Percentiles rank a stretch among this genome's conserved stretches.
phyloP scores from a whole-genome alignment of 1,284 basidiomycete species.

The Jaminaea rosea region DNA sequence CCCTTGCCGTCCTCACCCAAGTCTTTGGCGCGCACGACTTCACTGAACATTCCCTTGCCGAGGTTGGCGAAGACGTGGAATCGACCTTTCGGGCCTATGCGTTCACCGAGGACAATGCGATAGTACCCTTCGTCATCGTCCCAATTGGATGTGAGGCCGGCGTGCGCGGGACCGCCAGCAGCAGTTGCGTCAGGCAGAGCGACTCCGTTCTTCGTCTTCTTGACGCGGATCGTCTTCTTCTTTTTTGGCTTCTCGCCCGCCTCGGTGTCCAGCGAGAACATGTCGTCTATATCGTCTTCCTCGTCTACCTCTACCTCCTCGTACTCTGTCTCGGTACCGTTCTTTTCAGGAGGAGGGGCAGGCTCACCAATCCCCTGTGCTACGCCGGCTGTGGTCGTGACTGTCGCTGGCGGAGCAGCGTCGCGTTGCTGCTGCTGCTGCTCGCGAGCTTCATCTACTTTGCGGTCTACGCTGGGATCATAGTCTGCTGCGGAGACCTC shows the following conservation, averaged over 20 bases:
- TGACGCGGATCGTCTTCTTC: conserved; percentile 24
- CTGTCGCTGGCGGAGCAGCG: neutral
- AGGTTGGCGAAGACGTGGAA: conserved; percentile 91
- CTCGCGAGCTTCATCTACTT: conserved; percentile 14
- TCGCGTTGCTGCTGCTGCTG: neutral
- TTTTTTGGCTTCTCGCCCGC: conserved; percentile 16
- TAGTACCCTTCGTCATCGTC: conserved; percentile 92
- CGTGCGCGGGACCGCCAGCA: conserved; percentile 1
- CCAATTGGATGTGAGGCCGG: conserved; percentile 52
- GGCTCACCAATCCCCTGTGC: neutral
- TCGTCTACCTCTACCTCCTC: conserved; percentile 41
- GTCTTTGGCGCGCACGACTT: conserved; percentile 77
- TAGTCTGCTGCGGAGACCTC: conserved; percentile 25
- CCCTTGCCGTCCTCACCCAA: conserved; percentile 7
- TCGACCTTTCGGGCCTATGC: conserved; percentile 72
- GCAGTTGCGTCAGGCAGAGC: neutral
- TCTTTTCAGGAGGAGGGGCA: neutral
- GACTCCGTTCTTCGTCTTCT: conserved; percentile 9
- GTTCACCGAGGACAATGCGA: conserved; percentile 81
- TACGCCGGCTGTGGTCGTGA: neutral
- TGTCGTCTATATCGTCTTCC: conserved; percentile 37
- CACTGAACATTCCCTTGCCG: conserved; percentile 97
- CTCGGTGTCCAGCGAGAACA: conserved; percentile 36
- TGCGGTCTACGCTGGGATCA: conserved; percentile 17
- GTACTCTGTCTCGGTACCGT: conserved; percentile 21